Conservation (phyloP, 2,329 filamentous ascomycete species). For the Basipetospora chlamydospora region DNA sequence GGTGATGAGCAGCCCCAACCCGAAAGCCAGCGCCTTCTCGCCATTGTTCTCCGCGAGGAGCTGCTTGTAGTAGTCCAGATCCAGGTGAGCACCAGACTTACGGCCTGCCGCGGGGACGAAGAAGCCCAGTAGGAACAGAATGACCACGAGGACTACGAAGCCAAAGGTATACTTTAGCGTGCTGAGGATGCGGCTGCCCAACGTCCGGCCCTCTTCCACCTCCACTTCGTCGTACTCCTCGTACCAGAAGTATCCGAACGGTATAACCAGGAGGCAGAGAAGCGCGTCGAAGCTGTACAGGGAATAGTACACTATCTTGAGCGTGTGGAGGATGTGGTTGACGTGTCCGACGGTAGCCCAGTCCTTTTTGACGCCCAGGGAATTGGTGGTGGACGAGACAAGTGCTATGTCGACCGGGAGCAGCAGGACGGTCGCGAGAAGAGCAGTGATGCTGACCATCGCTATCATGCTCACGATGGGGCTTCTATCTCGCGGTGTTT, state of each 20-base stretch:
- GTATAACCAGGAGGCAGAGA: constrained; percentile 77
- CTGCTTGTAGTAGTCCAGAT: constrained; percentile 84
- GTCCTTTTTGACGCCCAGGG: constrained; percentile 72
- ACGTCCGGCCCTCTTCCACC: constrained; percentile 60
- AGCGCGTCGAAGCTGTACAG: constrained; percentile 86
- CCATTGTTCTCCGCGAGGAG: constrained; percentile 76
- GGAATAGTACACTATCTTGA: constrained; percentile 83
- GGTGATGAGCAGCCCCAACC: constrained; percentile 73
- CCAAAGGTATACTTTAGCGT: constrained; percentile 82
- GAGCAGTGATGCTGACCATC: constrained; percentile 71
- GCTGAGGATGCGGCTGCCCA: constrained; percentile 59
- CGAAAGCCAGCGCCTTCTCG: constrained; percentile 84
- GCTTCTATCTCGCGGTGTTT: constrained; percentile 75
- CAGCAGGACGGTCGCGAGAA: constrained; percentile 83
- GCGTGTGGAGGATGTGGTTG: constrained; percentile 59
- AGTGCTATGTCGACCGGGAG: constrained; percentile 92
- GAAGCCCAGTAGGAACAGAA: constrained; percentile 84
- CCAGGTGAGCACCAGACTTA: constrained; percentile 50
- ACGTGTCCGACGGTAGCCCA: constrained; percentile 83
- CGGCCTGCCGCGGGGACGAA: constrained; percentile 73
- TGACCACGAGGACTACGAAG: constrained; percentile 65
- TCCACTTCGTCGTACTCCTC: constrained; percentile 88
- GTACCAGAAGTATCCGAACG: constrained; percentile 96
- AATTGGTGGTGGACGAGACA: constrained; percentile 72
- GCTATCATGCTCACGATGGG: constrained; percentile 68